Percentiles rank a stretch among this genome's conserved stretches.
Conservation (phyloP, 257 asterid genomes). For the Knoxia roxburghii region DNA sequence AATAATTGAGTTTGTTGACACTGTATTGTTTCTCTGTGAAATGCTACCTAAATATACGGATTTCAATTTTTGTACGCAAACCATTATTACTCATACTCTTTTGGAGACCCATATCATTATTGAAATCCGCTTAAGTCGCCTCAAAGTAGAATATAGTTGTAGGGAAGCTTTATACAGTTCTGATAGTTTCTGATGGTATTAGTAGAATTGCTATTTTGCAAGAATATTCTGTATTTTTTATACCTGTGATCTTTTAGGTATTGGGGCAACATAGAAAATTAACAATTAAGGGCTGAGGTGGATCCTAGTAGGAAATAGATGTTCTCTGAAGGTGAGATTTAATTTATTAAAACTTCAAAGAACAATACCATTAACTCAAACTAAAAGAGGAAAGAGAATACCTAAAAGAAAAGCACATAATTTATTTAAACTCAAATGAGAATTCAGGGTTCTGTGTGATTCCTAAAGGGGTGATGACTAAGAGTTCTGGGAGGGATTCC, state of each 20-base stretch:
- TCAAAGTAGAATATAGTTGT: too few relatives aligned
- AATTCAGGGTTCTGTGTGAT: not conserved
- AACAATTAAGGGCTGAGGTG: not conserved
- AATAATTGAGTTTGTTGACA: not conserved
- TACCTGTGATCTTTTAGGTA: not conserved
- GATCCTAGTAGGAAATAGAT: not conserved
- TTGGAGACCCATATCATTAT: not conserved
- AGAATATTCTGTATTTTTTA: too few relatives aligned
- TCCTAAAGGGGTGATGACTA: not conserved
- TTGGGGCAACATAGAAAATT: not conserved
- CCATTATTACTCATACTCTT: not conserved
- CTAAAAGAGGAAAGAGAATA: too few relatives aligned
- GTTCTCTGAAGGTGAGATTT: not conserved
- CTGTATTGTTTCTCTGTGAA: not conserved
- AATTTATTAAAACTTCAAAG: too few relatives aligned
- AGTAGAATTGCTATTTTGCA: not conserved
- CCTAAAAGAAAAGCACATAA: too few relatives aligned
- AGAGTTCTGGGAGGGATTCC: not conserved
- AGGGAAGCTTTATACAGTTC: not conserved
- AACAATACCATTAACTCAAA: too few relatives aligned
- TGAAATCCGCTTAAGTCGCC: not conserved
- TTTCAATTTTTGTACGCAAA: not conserved
- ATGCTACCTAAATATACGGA: not conserved
- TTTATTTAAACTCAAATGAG: too few relatives aligned
- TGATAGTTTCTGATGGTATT: not conserved